These are phyloP conservation scores for Botrytis galanthina DNA, from an alignment of 2,329 filamentous ascomycete species.

Conservation along the genomic window DNA sequence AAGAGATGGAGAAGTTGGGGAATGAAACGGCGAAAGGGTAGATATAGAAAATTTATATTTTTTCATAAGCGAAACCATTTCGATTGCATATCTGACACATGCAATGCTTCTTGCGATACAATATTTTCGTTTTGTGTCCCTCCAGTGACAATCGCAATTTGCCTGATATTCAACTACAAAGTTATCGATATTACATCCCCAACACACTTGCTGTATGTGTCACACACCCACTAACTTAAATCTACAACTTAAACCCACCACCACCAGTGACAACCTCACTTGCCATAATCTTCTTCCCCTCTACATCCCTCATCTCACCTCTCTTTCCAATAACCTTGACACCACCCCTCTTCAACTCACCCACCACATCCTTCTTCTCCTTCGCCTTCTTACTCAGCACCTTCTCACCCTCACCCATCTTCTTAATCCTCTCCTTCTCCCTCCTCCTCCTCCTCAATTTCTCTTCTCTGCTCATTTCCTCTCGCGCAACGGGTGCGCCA, in stretches of 20 bases:
- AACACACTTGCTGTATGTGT: background rate
- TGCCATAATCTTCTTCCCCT: conserved; percentile 70
- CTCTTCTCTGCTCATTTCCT: conserved; percentile 87
- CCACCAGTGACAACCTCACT: conserved; percentile 50
- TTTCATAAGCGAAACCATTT: background rate
- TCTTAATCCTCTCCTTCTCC: conserved; percentile 81
- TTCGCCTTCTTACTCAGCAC: conserved; percentile 58
- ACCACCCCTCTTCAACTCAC: conserved; percentile 71
- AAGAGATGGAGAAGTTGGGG: conserved; percentile 21
- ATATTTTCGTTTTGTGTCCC: background rate
- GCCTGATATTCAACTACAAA: conserved; percentile 1
- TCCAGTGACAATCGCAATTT: background rate
- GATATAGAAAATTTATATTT: background rate
- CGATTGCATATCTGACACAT: background rate
- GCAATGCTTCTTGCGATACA: background rate
- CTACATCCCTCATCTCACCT: conserved; percentile 79
- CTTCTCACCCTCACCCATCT: conserved; percentile 56
- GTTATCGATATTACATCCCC: background rate
- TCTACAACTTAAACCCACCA: conserved; percentile 60
- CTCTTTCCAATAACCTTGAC: conserved; percentile 91
- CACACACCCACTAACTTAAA: background rate
- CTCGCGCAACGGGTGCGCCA: conserved; percentile 72
- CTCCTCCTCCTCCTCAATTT: conserved; percentile 72
- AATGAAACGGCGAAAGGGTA: background rate
- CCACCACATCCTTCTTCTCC: conserved; percentile 50